Evolutionary conservation across 192 early-diverging fungal genomes (phyloP).

Genomic region (Entomortierella parvispora): DNA sequence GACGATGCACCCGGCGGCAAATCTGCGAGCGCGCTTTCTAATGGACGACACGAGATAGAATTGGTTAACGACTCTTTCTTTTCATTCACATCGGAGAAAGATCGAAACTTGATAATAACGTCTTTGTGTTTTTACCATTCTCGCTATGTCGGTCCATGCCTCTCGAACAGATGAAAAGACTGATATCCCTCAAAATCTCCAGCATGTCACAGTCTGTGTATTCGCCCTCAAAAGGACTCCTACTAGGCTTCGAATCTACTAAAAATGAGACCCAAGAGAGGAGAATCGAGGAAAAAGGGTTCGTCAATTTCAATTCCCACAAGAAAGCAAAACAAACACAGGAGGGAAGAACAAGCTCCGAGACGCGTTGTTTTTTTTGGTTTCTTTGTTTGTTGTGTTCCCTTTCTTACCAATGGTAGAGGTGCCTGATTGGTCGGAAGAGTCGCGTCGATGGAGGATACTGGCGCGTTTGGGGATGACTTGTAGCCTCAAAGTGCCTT

Average conservation of each 20-base stretch:
- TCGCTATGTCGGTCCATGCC: constrained; percentile 48
- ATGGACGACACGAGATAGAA: neutral
- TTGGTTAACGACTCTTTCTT: neutral
- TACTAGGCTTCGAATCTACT: constrained; percentile 8
- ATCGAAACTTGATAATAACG: neutral
- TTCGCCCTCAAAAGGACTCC: constrained; percentile 32
- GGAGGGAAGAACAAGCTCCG: neutral
- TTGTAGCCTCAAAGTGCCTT: constrained; percentile 24
- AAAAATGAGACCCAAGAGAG: neutral
- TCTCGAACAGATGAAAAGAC: constrained; percentile 42
- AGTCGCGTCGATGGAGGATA: constrained; percentile 39
- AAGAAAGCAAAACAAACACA: constrained; percentile 1
- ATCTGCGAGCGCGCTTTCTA: constrained; percentile 38
- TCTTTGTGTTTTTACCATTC: constrained; percentile 11
- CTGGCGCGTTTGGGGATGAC: constrained; percentile 27
- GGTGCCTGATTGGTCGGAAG: constrained; percentile 47
- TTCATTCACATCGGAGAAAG: neutral
- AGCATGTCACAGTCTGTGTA: constrained; percentile 50
- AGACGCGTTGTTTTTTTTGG: too few species aligned
- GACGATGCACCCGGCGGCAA: constrained; percentile 41
- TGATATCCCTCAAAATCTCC: constrained; percentile 48
- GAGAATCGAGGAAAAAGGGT: neutral
- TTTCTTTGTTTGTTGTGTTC: too few species aligned
- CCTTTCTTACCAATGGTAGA: constrained; percentile 32
- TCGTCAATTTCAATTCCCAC: too few species aligned